Conservation (phyloP, 441 rosid genomes). For the Macaranga tanarius region DNA sequence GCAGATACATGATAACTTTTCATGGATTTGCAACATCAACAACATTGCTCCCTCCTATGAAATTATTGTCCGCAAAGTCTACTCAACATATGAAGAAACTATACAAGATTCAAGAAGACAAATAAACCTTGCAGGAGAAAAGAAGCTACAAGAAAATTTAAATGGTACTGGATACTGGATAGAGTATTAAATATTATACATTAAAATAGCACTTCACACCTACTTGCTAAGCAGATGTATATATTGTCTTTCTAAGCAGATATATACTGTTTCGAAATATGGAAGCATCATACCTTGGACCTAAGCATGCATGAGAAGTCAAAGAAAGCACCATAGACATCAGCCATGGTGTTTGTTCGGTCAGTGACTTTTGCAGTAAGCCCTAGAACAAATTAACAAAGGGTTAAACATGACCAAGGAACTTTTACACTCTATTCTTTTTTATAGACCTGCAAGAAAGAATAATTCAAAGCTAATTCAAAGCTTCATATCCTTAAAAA, state of each 20-base stretch:
- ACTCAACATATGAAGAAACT: neutral
- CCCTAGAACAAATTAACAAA: constrained; percentile 42
- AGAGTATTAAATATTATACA: neutral
- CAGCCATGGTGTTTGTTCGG: constrained; percentile 77
- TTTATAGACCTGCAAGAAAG: neutral
- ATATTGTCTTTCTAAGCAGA: constrained; percentile 9
- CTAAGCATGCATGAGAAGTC: constrained; percentile 79
- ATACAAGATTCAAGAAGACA: neutral
- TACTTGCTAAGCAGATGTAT: neutral
- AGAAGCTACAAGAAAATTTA: neutral
- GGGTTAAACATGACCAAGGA: constrained; percentile 9
- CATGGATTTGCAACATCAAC: neutral
- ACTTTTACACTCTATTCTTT: neutral
- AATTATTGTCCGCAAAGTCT: neutral
- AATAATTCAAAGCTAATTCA: neutral
- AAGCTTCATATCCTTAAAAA: neutral
- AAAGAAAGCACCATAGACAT: constrained; percentile 87
- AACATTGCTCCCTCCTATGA: neutral
- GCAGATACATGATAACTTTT: neutral
- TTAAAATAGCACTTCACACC: too few species aligned
- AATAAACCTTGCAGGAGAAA: neutral
- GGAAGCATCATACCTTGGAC: constrained; percentile 53
- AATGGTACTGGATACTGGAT: neutral
- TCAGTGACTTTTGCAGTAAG: constrained; percentile 88
- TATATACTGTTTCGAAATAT: constrained; percentile 3